Evolutionary conservation across 768 basidiomycete genomes (phyloP), one percentile per base, ranked within the genome.

Genomic region (Rhizopogon salebrosus): DNA sequence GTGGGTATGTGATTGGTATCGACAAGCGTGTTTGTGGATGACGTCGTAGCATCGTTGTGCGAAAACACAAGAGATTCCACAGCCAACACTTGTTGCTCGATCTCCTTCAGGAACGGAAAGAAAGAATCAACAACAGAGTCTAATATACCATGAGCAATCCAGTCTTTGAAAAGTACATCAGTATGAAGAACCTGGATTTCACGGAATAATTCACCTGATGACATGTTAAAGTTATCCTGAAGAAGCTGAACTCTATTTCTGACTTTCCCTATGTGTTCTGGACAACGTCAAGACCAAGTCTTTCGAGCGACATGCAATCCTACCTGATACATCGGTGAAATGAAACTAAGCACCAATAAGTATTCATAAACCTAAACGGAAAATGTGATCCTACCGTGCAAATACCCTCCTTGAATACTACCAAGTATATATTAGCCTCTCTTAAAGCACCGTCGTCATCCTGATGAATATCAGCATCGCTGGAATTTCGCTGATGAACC

Each of bases 101-200:
- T 86, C 54, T 84, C 83, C 57, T 85, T 79, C 54, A 94, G 72
- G 54, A 92, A 77, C 1, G 92, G 92, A 65, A 93, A 92, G 70
- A 95, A 95, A 1, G 90, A 87, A 64, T 98, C 94, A 20, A 98
- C 93, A 49, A 98, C 84, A 1, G 92, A 95, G 62, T 97, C 95
- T 57, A 98, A 73, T 51, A 97, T 78, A 20, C 86, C 89, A 67
- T 98, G 93, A 0, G 92, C 92, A 57, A 98, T 90, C 92, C 92
- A 95, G 64, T 94, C 94, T 92, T 31, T 8, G 27, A 31, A n/a
- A n/a, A 20, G 35, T 24, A 24, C 23, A 18, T 35, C 20, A 29
- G 35, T 11, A 41, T 48, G 24, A 34, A 36, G 11, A 34, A 41
- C 26, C 42, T 46, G 7, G 18, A n/a, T 41, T 18, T 24, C 16